Evolutionary conservation across 2,329 filamentous ascomycete species (phyloP).

Genomic region (Verruconis gallopava): DNA sequence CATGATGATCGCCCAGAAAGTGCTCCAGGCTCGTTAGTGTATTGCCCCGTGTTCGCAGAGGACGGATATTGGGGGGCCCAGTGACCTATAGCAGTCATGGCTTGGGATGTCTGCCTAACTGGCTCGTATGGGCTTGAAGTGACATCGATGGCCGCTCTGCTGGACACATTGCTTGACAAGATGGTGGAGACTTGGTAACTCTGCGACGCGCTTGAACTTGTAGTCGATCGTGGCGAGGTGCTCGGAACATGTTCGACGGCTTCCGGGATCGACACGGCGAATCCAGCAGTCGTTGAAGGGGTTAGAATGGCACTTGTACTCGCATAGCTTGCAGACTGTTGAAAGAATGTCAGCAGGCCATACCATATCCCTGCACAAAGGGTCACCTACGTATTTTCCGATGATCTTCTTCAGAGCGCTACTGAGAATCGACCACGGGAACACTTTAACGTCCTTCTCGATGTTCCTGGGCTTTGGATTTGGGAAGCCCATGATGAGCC

Average conservation of each 20-base stretch:
- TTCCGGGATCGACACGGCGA: conserved; percentile 29
- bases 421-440: conserved; percentile 83
- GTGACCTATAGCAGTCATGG: conserved; percentile 6
- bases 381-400: conserved; percentile 67
- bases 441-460: conserved; percentile 98
- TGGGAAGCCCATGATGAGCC: conserved; percentile 95
- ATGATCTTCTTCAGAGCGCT: conserved; percentile 95
- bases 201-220: conserved; percentile 31
- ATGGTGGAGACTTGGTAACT: conserved; percentile 32
- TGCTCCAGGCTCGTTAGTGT: conserved; percentile 3
- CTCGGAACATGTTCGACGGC: conserved; percentile 35
- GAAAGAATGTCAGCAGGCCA: conserved; percentile 4
- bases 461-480: conserved; percentile 94
- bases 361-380: background rate
- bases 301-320: conserved; percentile 14
- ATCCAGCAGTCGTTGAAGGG: conserved; percentile 3
- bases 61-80: conserved; percentile 8
- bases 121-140: conserved; percentile 5
- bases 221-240: conserved; percentile 35
- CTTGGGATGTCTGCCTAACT: background rate
- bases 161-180: too few species aligned
- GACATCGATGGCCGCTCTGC: conserved; percentile 4
- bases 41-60: conserved; percentile 1
- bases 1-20: conserved; percentile 8
- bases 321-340: conserved; percentile 9